Percentiles rank a stretch among this genome's conserved stretches.
phyloP scores from a whole-genome alignment of 2,329 filamentous ascomycete species.

The Chrysosporium queenslandicum region DNA sequence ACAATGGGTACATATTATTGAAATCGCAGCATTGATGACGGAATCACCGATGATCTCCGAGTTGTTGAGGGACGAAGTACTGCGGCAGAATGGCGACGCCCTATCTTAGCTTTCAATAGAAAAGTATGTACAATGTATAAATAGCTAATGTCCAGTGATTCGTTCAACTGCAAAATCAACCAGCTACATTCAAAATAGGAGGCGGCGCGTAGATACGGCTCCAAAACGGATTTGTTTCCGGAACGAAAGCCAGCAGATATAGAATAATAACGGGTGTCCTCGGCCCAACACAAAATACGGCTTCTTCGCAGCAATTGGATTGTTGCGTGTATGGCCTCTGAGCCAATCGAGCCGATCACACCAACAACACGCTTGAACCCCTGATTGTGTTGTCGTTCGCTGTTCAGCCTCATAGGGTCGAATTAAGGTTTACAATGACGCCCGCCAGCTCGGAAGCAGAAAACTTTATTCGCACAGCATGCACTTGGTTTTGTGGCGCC shows the following conservation, averaged over 20 bases:
- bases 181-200: too few relatives aligned
- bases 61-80: conserved; percentile 31
- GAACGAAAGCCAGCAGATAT: not conserved
- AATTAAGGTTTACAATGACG: conserved; percentile 8
- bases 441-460: not conserved
- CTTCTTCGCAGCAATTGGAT: not conserved
- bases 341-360: not conserved
- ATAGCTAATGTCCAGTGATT: too few relatives aligned
- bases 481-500: conserved; percentile 1
- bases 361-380: not conserved
- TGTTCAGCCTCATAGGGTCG: conserved; percentile 7
- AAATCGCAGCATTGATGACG: not conserved
- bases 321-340: not conserved
- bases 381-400: not conserved
- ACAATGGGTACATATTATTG: conserved; percentile 17
- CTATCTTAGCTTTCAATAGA: not conserved
- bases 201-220: not conserved
- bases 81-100: conserved; percentile 16
- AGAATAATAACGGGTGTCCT: not conserved
- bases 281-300: not conserved
- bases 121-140: not conserved
- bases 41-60: conserved; percentile 16
- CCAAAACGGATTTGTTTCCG: not conserved
- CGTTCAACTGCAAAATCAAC: too few relatives aligned
- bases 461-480: conserved; percentile 3